These are phyloP conservation scores for Xylaria intraflava DNA, from an alignment of 495 filamentous ascomycete genomes.

Conservation along the genomic window DNA sequence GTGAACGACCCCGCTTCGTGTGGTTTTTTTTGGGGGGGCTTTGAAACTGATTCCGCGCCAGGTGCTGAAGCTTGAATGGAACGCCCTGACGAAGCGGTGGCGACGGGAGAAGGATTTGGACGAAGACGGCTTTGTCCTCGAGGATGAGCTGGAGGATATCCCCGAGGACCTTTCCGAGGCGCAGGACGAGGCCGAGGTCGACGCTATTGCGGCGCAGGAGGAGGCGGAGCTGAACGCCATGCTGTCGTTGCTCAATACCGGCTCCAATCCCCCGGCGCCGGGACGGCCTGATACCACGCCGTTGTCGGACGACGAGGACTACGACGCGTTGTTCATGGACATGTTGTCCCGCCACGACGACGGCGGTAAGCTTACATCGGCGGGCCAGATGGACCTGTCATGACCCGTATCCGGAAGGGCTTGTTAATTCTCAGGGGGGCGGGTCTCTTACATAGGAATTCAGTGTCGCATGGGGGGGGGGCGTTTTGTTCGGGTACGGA, in stretches of 20 bases:
- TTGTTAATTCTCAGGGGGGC: not conserved
- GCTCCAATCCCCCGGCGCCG: slow-evolving; percentile 14
- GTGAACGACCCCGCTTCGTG: slow-evolving; percentile 4
- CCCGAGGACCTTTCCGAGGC: slow-evolving; percentile 28
- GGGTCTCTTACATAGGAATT: not conserved
- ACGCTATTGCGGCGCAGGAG: slow-evolving; percentile 48
- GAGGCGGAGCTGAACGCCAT: slow-evolving; percentile 54
- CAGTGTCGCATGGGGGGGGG: not conserved
- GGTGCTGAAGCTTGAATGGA: slow-evolving; percentile 45
- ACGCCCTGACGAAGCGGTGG: slow-evolving; percentile 32
- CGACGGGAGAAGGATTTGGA: slow-evolving; percentile 42
- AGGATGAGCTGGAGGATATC: slow-evolving; percentile 41
- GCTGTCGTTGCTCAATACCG: slow-evolving; percentile 31
- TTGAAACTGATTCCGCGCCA: slow-evolving; percentile 25
- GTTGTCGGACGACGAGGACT: slow-evolving; percentile 51
- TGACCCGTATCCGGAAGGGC: not conserved
- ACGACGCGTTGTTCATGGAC: slow-evolving; percentile 46
- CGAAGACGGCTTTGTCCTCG: slow-evolving; percentile 41
- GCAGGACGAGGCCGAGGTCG: slow-evolving; percentile 34
- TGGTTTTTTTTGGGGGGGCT: not conserved
- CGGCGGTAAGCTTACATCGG: slow-evolving; percentile 13
- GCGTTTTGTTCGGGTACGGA: slow-evolving; percentile 5
- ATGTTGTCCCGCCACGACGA: slow-evolving; percentile 23
- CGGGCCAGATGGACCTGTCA: slow-evolving; percentile 28
- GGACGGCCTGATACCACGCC: slow-evolving; percentile 8